phyloP scores from a whole-genome alignment of 768 basidiomycete genomes.

The Tricholoma furcatifolium region DNA sequence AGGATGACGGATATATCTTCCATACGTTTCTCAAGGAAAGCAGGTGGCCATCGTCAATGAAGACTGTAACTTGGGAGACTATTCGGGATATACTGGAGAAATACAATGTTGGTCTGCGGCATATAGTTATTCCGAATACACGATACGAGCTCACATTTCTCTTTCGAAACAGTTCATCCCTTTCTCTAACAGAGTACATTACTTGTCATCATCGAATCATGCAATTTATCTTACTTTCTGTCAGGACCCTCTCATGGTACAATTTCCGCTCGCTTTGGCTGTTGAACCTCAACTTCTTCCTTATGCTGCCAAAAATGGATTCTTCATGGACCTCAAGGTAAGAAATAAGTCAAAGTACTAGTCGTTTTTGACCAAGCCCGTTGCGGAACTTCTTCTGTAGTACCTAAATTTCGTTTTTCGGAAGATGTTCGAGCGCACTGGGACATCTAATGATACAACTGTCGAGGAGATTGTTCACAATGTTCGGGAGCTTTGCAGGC shows the following conservation, averaged over 20 bases:
- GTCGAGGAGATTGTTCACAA: constrained; percentile 66
- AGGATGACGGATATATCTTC: constrained; percentile 74
- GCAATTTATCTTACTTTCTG: constrained; percentile 11
- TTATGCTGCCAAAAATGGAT: constrained; percentile 70
- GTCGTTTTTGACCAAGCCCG: not conserved
- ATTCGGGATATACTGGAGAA: constrained; percentile 66
- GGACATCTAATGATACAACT: constrained; percentile 46
- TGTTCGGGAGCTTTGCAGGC: constrained; percentile 67
- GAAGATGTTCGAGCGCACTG: constrained; percentile 74
- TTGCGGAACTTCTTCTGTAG: constrained; percentile 30
- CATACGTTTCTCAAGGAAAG: constrained; percentile 67
- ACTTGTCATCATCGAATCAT: constrained; percentile 13
- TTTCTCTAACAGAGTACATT: constrained; percentile 63
- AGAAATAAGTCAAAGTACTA: not conserved
- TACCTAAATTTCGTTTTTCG: constrained; percentile 87
- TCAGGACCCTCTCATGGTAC: constrained; percentile 76
- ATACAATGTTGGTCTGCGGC: constrained; percentile 52
- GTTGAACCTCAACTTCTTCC: constrained; percentile 76
- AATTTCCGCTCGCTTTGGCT: constrained; percentile 74
- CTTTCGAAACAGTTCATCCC: constrained; percentile 63
- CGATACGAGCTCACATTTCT: constrained; percentile 15
- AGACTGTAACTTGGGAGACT: constrained; percentile 60
- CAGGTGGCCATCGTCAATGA: constrained; percentile 57
- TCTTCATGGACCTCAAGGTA: constrained; percentile 77
- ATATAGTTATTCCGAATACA: constrained; percentile 10